Base-by-base conservation (phyloP, 192 early-diverging fungal species). In the Backusella morwellensis region DNA sequence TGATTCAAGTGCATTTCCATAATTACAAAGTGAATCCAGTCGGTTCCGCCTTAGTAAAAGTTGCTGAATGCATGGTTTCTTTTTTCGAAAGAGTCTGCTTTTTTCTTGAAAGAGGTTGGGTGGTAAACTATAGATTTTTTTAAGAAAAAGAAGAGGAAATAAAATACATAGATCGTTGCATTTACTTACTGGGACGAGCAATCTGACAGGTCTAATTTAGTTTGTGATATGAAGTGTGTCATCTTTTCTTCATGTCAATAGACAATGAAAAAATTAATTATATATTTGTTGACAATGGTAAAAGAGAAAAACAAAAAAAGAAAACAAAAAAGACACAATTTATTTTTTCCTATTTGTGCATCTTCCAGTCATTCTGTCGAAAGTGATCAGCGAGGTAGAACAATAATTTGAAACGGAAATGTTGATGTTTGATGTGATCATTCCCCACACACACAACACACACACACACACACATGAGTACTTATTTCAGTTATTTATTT, bases 21-120 rank as follows among this genome's bases (percentile, higher is more conserved):
- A 72, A 12, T 52, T 9, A 14, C 21, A 19, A 17, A 81, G 41
- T 35, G 66, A 74, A 8, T 72, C 12, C 12, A 81, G 29, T 21
- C 50, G 66, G 26, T 81, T 81, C 7, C 73, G 41, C 21, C 80
- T 21, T 17, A 81, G 41, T n/a, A 77, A 42, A 14, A 81, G 52
- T 38, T 59, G 50, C 4, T 77, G 67, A 7, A 78, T 66, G 47
- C 44, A 23, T 1, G 59, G 6, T 19, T 70, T 66, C 19, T 32
- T 36, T 70, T 71, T 72, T 19, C 52, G 50, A 41, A 72, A 66
- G 4, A 72, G 21, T 15, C 42, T 69, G 15, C 4, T 34, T 38
- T 63, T 75, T 35, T 21, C 59, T 67, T 67, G 74, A 67, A 66
- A 75, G 40, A 75, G 35, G 67, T 63, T 75, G 19, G 59, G 17